Evolutionary conservation across 495 filamentous ascomycete genomes (phyloP).

Genomic region (Penicillium coffeae): DNA sequence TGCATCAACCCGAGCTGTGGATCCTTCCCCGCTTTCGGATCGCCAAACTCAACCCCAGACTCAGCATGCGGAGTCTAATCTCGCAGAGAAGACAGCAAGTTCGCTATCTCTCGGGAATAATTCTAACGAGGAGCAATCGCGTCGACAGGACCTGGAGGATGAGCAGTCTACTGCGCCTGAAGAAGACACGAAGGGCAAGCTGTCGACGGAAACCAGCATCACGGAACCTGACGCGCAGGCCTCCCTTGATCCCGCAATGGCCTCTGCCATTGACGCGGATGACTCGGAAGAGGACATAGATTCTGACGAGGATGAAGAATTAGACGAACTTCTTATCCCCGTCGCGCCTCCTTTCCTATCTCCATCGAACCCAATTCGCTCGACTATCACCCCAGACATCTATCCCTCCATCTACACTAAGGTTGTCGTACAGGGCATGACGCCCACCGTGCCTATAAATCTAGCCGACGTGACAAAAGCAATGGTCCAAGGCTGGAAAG

Average conservation of each 20-base stretch:
- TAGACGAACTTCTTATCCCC: slow-evolving; percentile 50
- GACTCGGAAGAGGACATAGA: slow-evolving; percentile 7
- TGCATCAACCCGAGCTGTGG: slow-evolving; percentile 2
- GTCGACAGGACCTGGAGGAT: slow-evolving; percentile 18
- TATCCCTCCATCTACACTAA: slow-evolving; percentile 88
- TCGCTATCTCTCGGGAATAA: slow-evolving; percentile 26
- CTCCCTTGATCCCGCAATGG: background rate
- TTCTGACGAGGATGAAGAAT: slow-evolving; percentile 21
- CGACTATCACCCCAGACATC: slow-evolving; percentile 62
- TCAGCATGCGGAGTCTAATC: slow-evolving; percentile 26
- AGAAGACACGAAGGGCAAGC: slow-evolving; percentile 22
- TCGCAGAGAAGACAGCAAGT: slow-evolving; percentile 27
- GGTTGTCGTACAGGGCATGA: slow-evolving; percentile 69
- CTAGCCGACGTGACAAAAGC: slow-evolving; percentile 73
- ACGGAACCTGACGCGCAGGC: slow-evolving; percentile 27
- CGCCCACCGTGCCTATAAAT: slow-evolving; percentile 83
- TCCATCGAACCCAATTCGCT: slow-evolving; percentile 63
- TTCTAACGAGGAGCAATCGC: slow-evolving; percentile 13
- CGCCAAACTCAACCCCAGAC: slow-evolving; percentile 3
- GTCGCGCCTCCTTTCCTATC: slow-evolving; percentile 65
- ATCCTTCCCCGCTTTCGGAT: slow-evolving; percentile 6
- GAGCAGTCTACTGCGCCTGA: slow-evolving; percentile 23
- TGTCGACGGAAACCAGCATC: slow-evolving; percentile 30
- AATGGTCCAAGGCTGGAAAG: slow-evolving; percentile 88
- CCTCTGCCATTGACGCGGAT: slow-evolving; percentile 13